These are phyloP conservation scores for Trichaptum fuscoviolaceum DNA, from an alignment of 768 basidiomycete species.

Conservation along the genomic window DNA sequence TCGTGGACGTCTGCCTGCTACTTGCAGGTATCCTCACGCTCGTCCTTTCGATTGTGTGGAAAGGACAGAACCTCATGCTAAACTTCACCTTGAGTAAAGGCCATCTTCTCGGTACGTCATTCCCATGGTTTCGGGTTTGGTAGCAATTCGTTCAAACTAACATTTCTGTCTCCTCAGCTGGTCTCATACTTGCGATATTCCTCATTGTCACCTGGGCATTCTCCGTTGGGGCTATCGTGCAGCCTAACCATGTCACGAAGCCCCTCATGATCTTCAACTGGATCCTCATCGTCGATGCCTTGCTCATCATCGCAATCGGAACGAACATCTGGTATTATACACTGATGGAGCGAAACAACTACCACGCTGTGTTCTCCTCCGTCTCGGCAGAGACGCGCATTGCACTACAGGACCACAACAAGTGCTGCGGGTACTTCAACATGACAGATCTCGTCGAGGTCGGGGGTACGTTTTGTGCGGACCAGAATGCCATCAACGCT, in stretches of 20 bases:
- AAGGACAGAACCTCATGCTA: slow-evolving; percentile 58
- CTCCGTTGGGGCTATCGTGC: slow-evolving; percentile 66
- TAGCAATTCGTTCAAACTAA: slow-evolving; percentile 17
- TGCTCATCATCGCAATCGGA: slow-evolving; percentile 59
- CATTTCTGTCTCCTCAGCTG: slow-evolving; percentile 41
- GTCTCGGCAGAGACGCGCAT: slow-evolving; percentile 43
- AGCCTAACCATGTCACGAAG: slow-evolving; percentile 60
- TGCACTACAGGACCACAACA: slow-evolving; percentile 68
- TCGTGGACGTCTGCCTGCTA: slow-evolving; percentile 65
- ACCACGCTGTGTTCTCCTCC: slow-evolving; percentile 49
- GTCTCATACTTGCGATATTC: slow-evolving; percentile 60
- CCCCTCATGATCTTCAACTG: slow-evolving; percentile 78
- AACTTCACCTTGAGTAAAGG: slow-evolving; percentile 60
- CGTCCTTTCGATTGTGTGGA: slow-evolving; percentile 68
- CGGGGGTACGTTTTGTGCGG: slow-evolving; percentile 57
- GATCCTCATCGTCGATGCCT: slow-evolving; percentile 56
- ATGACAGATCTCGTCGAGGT: slow-evolving; percentile 53
- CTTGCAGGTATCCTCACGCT: slow-evolving; percentile 63
- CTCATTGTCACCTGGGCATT: slow-evolving; percentile 63
- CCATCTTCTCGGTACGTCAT: slow-evolving; percentile 54
- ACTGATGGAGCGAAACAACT: slow-evolving; percentile 64
- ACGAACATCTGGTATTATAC: slow-evolving; percentile 81
- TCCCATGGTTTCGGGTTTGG: slow-evolving; percentile 3
- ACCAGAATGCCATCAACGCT: slow-evolving; percentile 33
- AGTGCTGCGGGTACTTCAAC: slow-evolving; percentile 84